phyloP scores from a whole-genome alignment of 148 eudicot species.

The Cornus controversa region DNA sequence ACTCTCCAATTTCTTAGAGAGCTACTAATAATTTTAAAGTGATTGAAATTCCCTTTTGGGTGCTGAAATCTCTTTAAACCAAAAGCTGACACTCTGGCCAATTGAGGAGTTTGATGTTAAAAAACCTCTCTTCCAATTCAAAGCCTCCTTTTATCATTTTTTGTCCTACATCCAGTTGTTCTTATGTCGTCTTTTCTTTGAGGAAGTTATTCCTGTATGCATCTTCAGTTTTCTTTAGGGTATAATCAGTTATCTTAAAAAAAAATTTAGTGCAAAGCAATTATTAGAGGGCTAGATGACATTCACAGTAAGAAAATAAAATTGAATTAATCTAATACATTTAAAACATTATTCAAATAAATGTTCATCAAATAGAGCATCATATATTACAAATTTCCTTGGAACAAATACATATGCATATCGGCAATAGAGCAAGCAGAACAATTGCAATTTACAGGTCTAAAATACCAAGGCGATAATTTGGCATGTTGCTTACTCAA shows the following conservation, averaged over 20 bases:
- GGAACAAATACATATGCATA: background rate
- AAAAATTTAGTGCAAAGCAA: background rate
- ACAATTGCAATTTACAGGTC: background rate
- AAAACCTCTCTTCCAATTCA: background rate
- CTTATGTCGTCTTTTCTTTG: background rate
- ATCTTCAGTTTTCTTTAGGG: background rate
- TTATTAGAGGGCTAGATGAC: no score
- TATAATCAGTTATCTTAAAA: background rate
- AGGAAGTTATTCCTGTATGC: background rate
- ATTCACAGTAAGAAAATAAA: no score
- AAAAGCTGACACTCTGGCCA: background rate
- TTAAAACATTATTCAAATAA: no score
- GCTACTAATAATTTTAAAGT: no score
- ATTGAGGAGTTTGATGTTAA: no score
- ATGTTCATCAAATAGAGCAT: background rate
- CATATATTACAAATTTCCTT: background rate
- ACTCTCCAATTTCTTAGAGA: background rate
- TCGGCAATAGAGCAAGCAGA: background rate
- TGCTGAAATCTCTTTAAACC: background rate
- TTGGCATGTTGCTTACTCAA: background rate
- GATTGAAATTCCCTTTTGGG: background rate
- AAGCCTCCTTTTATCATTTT: background rate
- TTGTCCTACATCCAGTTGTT: background rate
- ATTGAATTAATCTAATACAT: background rate
- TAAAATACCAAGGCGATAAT: background rate